phyloP scores from a whole-genome alignment of 768 basidiomycete species.

The Lactarius tabidus region DNA sequence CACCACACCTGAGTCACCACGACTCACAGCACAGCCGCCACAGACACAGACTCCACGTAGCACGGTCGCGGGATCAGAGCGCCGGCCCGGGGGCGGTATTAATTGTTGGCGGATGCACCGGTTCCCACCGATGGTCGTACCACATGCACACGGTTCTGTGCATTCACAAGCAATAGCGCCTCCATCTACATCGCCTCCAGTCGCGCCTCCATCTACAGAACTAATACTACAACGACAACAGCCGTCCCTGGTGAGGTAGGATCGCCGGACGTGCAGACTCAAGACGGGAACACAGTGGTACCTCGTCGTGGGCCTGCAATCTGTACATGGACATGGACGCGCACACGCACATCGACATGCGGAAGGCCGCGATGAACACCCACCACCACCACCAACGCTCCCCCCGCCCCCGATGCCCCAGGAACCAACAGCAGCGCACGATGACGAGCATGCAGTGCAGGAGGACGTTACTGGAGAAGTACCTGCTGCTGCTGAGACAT shows the following conservation, averaged over 20 bases:
- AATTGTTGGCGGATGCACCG: constrained; percentile 84
- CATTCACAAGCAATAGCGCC: neutral
- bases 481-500: neutral
- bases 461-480: neutral
- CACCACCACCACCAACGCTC: neutral
- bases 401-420: constrained; percentile 17
- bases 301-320: constrained; percentile 79
- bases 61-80: constrained; percentile 37
- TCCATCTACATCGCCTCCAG: constrained; percentile 6
- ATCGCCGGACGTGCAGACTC: constrained; percentile 14
- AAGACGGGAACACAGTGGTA: constrained; percentile 46
- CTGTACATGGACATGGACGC: constrained; percentile 48
- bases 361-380: neutral
- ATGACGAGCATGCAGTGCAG: neutral
- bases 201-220: neutral
- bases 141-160: constrained; percentile 21
- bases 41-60: constrained; percentile 28
- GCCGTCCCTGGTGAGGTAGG: constrained; percentile 17
- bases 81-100: constrained; percentile 43
- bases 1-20: neutral
- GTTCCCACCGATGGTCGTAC: constrained; percentile 65
- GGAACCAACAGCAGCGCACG: too few relatives aligned
- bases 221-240: constrained; percentile 5
- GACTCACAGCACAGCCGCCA: neutral
- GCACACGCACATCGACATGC: constrained; percentile 12